Conservation (phyloP, 257 asterid species). For the Gardenia jasminoides region DNA sequence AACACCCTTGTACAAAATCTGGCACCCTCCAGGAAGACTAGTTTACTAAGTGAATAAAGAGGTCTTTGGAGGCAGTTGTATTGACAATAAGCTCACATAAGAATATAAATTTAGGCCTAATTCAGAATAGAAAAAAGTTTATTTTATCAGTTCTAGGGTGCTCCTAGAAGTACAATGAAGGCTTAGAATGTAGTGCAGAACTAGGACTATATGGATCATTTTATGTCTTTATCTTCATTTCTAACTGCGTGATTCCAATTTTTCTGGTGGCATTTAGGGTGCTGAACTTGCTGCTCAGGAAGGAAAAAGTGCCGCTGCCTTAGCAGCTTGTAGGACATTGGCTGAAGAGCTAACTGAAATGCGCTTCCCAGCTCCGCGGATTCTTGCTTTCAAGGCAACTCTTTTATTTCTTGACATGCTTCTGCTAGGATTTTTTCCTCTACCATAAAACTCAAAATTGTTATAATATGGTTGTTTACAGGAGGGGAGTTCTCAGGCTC, state of each 20-base stretch:
- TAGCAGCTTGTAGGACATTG: constrained; percentile 96
- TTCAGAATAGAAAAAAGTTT: neutral
- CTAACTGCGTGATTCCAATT: neutral
- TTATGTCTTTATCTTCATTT: neutral
- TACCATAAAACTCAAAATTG: neutral
- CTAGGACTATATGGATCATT: neutral
- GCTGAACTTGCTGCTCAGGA: constrained; percentile 89
- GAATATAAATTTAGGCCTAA: neutral
- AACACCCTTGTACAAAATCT: neutral
- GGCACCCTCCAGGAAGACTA: neutral
- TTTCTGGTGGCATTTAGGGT: constrained; percentile 57
- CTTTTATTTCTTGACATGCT: constrained; percentile 2
- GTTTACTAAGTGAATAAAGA: neutral
- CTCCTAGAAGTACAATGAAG: neutral
- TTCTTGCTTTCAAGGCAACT: constrained; percentile 90
- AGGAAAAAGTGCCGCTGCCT: constrained; percentile 90
- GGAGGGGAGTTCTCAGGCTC: constrained; percentile 99
- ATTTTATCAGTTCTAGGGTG: neutral
- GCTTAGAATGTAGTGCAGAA: neutral
- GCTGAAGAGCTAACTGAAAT: constrained; percentile 95
- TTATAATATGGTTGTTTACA: constrained; percentile 32
- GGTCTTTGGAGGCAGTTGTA: neutral
- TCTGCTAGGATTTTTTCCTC: neutral
- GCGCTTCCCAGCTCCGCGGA: constrained; percentile 98
- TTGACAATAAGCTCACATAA: neutral